Base-by-base conservation (phyloP, 352 stramenopile genomes). In the Globisporangium mamillatum region DNA sequence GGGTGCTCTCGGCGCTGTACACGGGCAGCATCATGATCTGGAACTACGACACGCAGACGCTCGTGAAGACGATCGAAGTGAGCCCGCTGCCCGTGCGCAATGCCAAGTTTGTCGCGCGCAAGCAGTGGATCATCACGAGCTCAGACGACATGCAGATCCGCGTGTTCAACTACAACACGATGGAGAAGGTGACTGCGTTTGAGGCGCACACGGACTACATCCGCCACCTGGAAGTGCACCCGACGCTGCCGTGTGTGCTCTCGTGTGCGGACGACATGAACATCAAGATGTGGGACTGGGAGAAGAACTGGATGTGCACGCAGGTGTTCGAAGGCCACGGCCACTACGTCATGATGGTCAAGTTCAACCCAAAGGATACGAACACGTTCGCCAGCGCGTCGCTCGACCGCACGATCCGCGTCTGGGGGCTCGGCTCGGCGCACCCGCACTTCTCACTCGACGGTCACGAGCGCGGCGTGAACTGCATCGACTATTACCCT, bases 291-390 rank as follows among this genome's bases (percentile, higher is more conserved):
- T 99, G 98, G 97, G 96, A 99, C 83, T 99, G 97, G 96, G 84
- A 94, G 55, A 91, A 92, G 73, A 89, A 81, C 67, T 97, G 88
- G 70, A 53, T 70, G 7, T 94, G 84, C 72, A 82, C 81, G 46
- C 87, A 95, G 59, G 79, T 91, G 3, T 96, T 94, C 58, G 90
- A 97, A 68, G 90, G 97, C 57, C 98, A 99, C 80, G 87, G 88
- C 2, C 97, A 99, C 79, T 99, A 99, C 76, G 97, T 99, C 61
- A 99, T 99, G 98, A 98, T 99, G 94, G 95, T 99, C 68, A 98
- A 98, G 78, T 99, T 99, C 81, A 99, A 99, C 84, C 97, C 97
- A 18, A 99, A 99, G 80, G 98, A 99, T 78, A 96, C 91, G 48
- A 99, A 99, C 77, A 98, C 96, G 32, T 99, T 99, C 73, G 98